Evolutionary conservation across 495 filamentous ascomycete genomes (phyloP), one percentile per base, ranked within the genome.

Genomic region (Lentithecium fluviatile): DNA sequence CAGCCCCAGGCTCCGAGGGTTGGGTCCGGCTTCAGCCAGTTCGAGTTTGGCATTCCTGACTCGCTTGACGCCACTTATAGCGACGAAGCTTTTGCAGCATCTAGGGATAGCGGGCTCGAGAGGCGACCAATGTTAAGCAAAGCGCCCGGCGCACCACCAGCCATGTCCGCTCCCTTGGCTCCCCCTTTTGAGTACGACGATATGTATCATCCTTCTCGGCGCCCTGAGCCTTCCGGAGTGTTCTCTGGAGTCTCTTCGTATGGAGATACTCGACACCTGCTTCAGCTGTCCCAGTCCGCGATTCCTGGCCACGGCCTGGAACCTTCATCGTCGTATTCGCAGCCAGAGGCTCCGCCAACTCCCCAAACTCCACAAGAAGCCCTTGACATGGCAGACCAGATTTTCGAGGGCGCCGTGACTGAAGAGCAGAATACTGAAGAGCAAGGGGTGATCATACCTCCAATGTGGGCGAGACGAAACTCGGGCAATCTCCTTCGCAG

Each of bases 261-360:
- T 58, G 70, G 70, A 12, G 66, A 70, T 54, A 72, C 65, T n/a
- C 65, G 68, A 12, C 40, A 69, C 29, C 52, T 72, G 17, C 61
- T 70, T 10, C 60, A 49, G 45, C 32, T 59, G 12, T 66, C 54
- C 26, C 65, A 57, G 46, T 45, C 58, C 21, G 51, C 36, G 11
- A 20, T 43, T 37, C 15, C 45, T 2, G 34, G 47, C 21, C 25
- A 51, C 32, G 34, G 52, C 17, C 36, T 32, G 20, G 20, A 52
- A n/a, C 56, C 56, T 8, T 59, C 56, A 5, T 59, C 56, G 17
- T 51, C 46, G 2, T 59, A 59, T 25, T 59, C 56, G 2, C 45
- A 59, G 24, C 17, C 19, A 11, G 54, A 54, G n/a, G 43, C 15
- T 13, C 19, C 17, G 11, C 25, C 10, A 10, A 52, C 34, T 1